These are phyloP conservation scores for Clarireedia hainanense DNA, from an alignment of 2,329 filamentous ascomycete genomes.

Conservation along the genomic window DNA sequence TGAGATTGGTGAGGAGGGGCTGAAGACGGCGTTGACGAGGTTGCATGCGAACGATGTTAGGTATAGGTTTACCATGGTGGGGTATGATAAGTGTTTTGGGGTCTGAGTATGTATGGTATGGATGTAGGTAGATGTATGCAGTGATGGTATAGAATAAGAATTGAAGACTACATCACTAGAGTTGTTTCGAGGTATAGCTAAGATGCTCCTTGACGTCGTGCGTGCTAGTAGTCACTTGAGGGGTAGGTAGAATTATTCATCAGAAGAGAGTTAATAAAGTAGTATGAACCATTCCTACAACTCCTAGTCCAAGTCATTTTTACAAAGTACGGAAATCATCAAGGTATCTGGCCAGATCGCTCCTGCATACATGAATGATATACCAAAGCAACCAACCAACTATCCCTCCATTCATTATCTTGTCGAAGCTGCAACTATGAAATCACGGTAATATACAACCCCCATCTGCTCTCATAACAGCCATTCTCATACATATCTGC, in stretches of 20 bases:
- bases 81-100: constrained; percentile 59
- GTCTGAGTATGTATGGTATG: not conserved
- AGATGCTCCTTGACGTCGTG: not conserved
- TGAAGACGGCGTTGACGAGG: constrained; percentile 60
- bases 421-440: not conserved
- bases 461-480: not conserved
- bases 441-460: constrained; percentile 1
- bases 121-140: not conserved
- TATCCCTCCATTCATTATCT: too few relatives aligned
- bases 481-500: constrained; percentile 21
- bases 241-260: not conserved
- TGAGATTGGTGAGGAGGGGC: constrained; percentile 60
- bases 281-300: not conserved
- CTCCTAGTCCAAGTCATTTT: not conserved
- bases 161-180: too few relatives aligned
- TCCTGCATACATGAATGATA: not conserved
- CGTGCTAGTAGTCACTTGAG: not conserved
- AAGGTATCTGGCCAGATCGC: constrained; percentile 1
- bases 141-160: too few relatives aligned
- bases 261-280: not conserved
- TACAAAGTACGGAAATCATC: not conserved
- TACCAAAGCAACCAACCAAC: constrained; percentile 1
- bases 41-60: constrained; percentile 65
- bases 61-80: constrained; percentile 65
- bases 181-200: too few relatives aligned